A percentile compares a stretch with the other conserved stretches of the same genome.
Evolutionary conservation across 1,139 yeast genomes (phyloP).

Genomic region (Candida tropicalis): DNA sequence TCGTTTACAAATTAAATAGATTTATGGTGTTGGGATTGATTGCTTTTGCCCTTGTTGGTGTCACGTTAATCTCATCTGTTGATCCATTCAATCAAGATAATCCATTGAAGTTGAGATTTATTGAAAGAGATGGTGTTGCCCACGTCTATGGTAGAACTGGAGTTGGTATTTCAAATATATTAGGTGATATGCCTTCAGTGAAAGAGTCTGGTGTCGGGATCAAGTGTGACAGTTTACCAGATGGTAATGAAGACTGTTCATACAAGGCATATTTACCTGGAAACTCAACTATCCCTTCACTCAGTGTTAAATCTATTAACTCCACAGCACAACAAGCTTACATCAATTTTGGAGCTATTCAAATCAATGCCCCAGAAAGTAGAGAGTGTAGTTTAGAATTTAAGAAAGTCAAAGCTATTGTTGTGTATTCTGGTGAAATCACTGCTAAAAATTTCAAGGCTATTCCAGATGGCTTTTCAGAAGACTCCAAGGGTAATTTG

Average conservation of each 20-base stretch:
- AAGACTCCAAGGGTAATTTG: slow-evolving; percentile 53
- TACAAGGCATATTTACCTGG: slow-evolving; percentile 54
- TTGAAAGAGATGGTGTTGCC: slow-evolving; percentile 53
- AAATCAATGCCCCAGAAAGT: slow-evolving; percentile 59
- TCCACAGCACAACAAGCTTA: slow-evolving; percentile 59
- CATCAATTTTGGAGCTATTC: slow-evolving; percentile 64
- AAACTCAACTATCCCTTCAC: slow-evolving; percentile 41
- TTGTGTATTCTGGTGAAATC: slow-evolving; percentile 8
- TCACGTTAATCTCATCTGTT: slow-evolving; percentile 36
- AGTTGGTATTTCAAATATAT: slow-evolving; percentile 35
- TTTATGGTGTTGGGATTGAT: slow-evolving; percentile 39
- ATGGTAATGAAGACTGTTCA: slow-evolving; percentile 55
- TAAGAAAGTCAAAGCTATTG: slow-evolving; percentile 20
- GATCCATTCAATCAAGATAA: slow-evolving; percentile 58
- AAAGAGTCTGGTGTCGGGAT: slow-evolving; percentile 36
- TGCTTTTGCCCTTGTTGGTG: slow-evolving; percentile 38
- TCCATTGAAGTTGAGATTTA: slow-evolving; percentile 72
- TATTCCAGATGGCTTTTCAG: slow-evolving; percentile 55
- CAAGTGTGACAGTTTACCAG: slow-evolving; percentile 34
- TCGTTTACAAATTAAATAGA: slow-evolving; percentile 67
- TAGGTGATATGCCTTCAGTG: slow-evolving; percentile 66
- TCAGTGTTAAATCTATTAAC: slow-evolving; percentile 52
- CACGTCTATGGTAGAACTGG: slow-evolving; percentile 57
- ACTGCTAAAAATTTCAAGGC: slow-evolving; percentile 36
- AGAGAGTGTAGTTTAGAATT: slow-evolving; percentile 66